Conservation (phyloP, 164 flowering plant genomes). For the Platanus orientalis region DNA sequence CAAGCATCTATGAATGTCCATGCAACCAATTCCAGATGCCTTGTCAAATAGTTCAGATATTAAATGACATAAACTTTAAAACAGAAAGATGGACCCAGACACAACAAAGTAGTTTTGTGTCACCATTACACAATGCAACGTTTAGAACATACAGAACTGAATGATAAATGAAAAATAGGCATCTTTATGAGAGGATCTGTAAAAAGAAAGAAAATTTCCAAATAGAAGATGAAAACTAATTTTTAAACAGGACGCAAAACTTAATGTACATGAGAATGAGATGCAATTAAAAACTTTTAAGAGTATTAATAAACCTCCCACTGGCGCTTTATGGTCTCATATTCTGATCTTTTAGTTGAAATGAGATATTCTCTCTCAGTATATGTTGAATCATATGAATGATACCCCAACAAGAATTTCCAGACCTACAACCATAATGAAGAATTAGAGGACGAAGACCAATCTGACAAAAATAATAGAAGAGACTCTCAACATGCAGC, state of each 20-base stretch:
- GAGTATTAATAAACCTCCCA: constrained; percentile 70
- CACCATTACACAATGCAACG: no score
- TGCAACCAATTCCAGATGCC: no score
- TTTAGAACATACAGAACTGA: no score
- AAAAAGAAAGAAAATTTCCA: no score
- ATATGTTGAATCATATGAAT: constrained; percentile 80
- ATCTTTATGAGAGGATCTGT: no score
- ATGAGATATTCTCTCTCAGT: constrained; percentile 80
- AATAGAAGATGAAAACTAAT: background rate
- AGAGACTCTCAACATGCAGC: background rate
- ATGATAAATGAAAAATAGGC: no score
- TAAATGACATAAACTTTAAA: no score
- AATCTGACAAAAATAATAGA: background rate
- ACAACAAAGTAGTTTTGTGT: no score
- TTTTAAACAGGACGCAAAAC: background rate
- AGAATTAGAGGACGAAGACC: constrained; percentile 1
- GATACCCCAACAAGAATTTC: constrained; percentile 75
- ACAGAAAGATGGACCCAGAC: no score
- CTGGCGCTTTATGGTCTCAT: constrained; percentile 74
- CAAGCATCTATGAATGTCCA: no score
- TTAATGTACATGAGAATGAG: background rate
- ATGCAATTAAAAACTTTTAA: background rate
- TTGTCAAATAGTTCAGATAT: no score
- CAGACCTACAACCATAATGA: constrained; percentile 60
- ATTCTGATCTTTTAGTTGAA: constrained; percentile 61